Evolutionary conservation across 768 basidiomycete species (phyloP).

Genomic region (Clathrus columnatus): DNA sequence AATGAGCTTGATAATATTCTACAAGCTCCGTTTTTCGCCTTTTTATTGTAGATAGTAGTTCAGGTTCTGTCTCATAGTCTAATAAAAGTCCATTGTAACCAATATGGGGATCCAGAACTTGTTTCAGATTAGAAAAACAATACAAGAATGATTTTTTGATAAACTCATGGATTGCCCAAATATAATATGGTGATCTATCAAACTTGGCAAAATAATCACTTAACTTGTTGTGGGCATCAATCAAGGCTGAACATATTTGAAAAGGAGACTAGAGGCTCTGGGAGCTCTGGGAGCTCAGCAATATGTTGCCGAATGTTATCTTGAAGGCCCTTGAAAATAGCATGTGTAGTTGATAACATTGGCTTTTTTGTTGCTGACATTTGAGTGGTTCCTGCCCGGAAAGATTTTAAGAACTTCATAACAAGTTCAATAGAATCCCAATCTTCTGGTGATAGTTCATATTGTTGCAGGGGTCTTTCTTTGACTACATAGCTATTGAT

Average conservation of each 20-base stretch:
- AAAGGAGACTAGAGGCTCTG: too few species aligned
- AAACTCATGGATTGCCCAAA: not conserved
- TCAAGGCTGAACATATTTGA: slow-evolving; percentile 17
- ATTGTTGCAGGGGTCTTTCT: slow-evolving; percentile 15
- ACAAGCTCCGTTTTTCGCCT: too few species aligned
- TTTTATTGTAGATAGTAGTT: too few species aligned
- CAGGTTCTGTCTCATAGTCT: not conserved
- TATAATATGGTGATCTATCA: slow-evolving; percentile 23
- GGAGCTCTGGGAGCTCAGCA: slow-evolving; percentile 14
- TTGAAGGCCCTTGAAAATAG: slow-evolving; percentile 27
- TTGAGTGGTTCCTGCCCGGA: slow-evolving; percentile 23
- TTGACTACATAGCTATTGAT: slow-evolving; percentile 14
- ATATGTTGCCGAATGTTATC: slow-evolving; percentile 19
- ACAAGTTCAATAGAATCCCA: slow-evolving; percentile 22
- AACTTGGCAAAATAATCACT: slow-evolving; percentile 26
- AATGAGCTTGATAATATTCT: too few species aligned
- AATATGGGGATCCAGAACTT: not conserved
- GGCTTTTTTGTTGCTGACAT: slow-evolving; percentile 26
- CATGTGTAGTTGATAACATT: slow-evolving; percentile 26
- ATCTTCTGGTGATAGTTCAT: slow-evolving; percentile 17
- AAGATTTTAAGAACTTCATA: slow-evolving; percentile 21
- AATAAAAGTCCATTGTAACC: not conserved
- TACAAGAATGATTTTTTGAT: not conserved
- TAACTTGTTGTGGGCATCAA: slow-evolving; percentile 24
- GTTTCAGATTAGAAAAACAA: not conserved